Percentiles rank a stretch among this genome's conserved stretches.
Conservation (phyloP, 805 yeast species). For the Maudiozyma bulderi region DNA sequence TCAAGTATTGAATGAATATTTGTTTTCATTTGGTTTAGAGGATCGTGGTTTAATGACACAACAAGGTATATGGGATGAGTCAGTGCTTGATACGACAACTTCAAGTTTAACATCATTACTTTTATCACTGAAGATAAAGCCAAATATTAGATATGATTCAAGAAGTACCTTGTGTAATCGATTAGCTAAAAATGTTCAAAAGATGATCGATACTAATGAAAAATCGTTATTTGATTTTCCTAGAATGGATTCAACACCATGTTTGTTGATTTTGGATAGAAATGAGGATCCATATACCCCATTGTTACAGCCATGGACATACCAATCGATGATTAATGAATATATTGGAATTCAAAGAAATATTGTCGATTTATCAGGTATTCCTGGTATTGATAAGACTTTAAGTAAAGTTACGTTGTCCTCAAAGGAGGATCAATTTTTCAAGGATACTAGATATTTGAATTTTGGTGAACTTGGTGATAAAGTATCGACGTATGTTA, state of each 20-base stretch:
- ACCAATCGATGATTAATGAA: slow-evolving; percentile 95
- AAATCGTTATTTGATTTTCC: slow-evolving; percentile 60
- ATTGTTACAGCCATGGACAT: slow-evolving; percentile 90
- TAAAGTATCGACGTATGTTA: slow-evolving; percentile 73
- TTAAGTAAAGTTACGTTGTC: slow-evolving; percentile 55
- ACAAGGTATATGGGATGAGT: slow-evolving; percentile 22
- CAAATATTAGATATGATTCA: slow-evolving; percentile 63
- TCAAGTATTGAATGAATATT: slow-evolving; percentile 57
- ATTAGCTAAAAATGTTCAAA: slow-evolving; percentile 57
- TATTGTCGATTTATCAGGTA: slow-evolving; percentile 54
- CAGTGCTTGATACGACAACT: slow-evolving; percentile 16
- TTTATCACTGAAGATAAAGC: slow-evolving; percentile 65
- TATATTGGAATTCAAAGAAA: slow-evolving; percentile 74
- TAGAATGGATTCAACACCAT: slow-evolving; percentile 55
- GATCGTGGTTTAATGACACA: slow-evolving; percentile 16
- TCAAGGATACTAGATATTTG: slow-evolving; percentile 67
- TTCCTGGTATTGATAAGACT: slow-evolving; percentile 49
- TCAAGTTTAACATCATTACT: slow-evolving; percentile 22
- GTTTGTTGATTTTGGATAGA: slow-evolving; percentile 70
- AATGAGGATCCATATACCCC: slow-evolving; percentile 91
- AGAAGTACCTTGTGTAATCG: slow-evolving; percentile 56
- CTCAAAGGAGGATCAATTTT: slow-evolving; percentile 67
- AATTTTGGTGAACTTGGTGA: slow-evolving; percentile 95
- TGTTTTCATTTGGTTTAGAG: slow-evolving; percentile 41
- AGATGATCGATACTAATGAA: slow-evolving; percentile 46